Conservation (phyloP, 345 rosid species). For the Syzygium oleosum region DNA sequence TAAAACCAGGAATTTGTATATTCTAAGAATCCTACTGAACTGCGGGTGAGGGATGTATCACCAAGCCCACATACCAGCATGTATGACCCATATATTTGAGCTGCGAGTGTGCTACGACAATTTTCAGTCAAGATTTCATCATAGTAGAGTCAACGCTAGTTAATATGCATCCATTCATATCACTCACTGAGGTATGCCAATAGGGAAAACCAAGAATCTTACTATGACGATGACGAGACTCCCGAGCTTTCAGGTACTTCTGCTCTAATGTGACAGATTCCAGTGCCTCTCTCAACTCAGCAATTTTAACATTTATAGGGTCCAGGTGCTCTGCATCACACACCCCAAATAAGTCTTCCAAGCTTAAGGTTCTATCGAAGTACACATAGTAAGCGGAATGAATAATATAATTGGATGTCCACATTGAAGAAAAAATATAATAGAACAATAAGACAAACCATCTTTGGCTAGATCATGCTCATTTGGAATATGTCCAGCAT, state of each 20-base stretch:
- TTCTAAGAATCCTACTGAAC: not conserved
- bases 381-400: not conserved
- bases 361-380: not conserved
- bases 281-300: slow-evolving; percentile 89
- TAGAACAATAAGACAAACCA: slow-evolving; percentile 25
- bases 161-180: not conserved
- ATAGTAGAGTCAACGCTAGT: not conserved
- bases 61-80: not conserved
- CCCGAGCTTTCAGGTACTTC: slow-evolving; percentile 91
- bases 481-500: slow-evolving; percentile 90
- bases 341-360: not conserved
- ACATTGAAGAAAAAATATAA: not conserved
- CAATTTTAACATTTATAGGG: slow-evolving; percentile 89
- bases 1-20: not conserved
- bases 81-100: not conserved
- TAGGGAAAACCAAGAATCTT: slow-evolving; percentile 15
- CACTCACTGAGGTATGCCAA: not conserved
- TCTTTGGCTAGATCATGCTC: slow-evolving; percentile 95
- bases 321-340: slow-evolving; percentile 71
- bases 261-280: slow-evolving; percentile 90
- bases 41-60: not conserved
- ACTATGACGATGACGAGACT: slow-evolving; percentile 88
- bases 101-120: not conserved
- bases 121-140: not conserved
- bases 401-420: not conserved